Base-by-base conservation (phyloP, 1,284 basidiomycete species). In the Irpex lacteus region DNA sequence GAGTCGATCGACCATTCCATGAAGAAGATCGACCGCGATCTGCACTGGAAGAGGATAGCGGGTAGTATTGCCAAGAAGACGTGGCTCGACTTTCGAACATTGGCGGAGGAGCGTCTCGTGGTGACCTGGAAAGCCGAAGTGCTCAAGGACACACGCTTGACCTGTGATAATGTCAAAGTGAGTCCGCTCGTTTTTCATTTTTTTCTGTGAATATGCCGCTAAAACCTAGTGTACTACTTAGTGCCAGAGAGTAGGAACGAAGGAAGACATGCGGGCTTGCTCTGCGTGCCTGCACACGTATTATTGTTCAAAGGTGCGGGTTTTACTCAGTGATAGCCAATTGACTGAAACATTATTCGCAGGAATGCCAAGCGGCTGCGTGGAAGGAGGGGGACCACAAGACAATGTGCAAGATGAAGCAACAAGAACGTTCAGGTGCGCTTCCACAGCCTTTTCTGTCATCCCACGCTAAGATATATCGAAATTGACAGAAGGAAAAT, bases 301-400 rank as follows among this genome's bases (percentile, higher is more conserved):
- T 15, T 79, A 79, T 66, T 79, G 79, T 64, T 79, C 78, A 1
- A 76, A 76, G 65, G 68, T 67, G 64, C 32, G 3, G 19, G 18
- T n/a, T n/a, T n/a, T n/a, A n/a, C n/a, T n/a, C 13, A 34, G 11
- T 32, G 11, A 18, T 3, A 21, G 15, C 40, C 44, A 54, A 36
- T 21, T 49, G n/a, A 49, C 49, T 38, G 8, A 4, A 11, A 44
- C 40, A 3, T 5, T 55, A 3, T 18, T 50, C 19, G 18, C 37
- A 67, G 63, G 75, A 78, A 64, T 79, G 78, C 62, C 77, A 78
- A 63, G 67, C 68, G 2, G 63, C 65, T 2, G 75, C 76, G 1
- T 78, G 77, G 76, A 78, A 79, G 59, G 74, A 76, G 62, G 73
- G 73, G 26, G 75, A 77, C 18, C 78, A 80, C 68, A 76, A 74